phyloP scores from a whole-genome alignment of 163 green algal species.

The Scenedesmus sp. region DNA sequence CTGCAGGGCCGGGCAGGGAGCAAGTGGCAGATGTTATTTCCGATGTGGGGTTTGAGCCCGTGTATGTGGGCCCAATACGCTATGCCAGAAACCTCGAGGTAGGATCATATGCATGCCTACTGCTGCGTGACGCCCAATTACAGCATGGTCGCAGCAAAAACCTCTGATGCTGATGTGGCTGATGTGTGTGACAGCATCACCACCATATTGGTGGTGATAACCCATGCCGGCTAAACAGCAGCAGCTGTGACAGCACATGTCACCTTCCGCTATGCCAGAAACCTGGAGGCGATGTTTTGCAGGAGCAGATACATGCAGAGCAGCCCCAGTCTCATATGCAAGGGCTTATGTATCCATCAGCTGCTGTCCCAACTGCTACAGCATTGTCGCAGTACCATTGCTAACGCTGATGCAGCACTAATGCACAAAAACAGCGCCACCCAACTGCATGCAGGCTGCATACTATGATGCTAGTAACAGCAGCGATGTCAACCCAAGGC shows the following conservation, averaged over 20 bases:
- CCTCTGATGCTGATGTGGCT: not conserved
- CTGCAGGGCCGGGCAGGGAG: not conserved
- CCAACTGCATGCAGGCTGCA: not conserved
- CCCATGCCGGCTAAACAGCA: not conserved
- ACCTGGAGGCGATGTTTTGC: too few relatives aligned
- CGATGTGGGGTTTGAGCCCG: constrained; percentile 56
- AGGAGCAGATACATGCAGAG: too few relatives aligned
- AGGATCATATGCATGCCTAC: not conserved
- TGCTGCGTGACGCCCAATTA: too few relatives aligned
- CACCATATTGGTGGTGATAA: not conserved
- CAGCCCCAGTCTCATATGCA: too few relatives aligned
- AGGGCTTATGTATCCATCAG: too few relatives aligned
- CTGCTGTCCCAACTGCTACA: too few relatives aligned
- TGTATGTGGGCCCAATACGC: constrained; percentile 62
- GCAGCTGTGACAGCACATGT: not conserved
- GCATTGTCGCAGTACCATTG: too few relatives aligned
- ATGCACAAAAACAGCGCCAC: too few relatives aligned
- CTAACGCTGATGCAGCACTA: too few relatives aligned
- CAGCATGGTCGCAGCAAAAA: not conserved
- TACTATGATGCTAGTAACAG: not conserved
- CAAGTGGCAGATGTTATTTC: constrained; percentile 51
- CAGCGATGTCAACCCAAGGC: not conserved
- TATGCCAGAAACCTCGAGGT: constrained; percentile 70
- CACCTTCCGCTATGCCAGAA: not conserved
- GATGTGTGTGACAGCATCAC: not conserved